Base-by-base conservation (phyloP, 257 asterid genomes). In the Euphrasia confusa region DNA sequence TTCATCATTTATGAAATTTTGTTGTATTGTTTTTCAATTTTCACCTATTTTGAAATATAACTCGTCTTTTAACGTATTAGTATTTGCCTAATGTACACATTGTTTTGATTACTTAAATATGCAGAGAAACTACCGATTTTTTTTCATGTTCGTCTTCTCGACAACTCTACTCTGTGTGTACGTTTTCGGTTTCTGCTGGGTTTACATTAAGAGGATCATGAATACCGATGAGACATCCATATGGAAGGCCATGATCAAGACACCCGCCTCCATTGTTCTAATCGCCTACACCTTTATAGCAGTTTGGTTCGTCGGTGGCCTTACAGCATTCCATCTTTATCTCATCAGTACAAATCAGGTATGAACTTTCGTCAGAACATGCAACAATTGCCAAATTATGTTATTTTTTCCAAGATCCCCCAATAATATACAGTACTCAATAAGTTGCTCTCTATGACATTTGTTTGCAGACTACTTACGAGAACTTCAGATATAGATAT, bases 91-190 rank as follows among this genome's bases (percentile, higher is more conserved):
- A 5, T 65, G 63, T 59, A 45, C 10, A 8, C 24, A 11, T 58
- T 66, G 37, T 33, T 60, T 7, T 26, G 48, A 9, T 44, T n/a
- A 53, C 30, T 18, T 53, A 53, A 13, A 49, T 53, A 53, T 77
- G 89, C 97, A 92, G 99, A 77, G 99, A 75, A 92, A 92, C 81
- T 92, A 92, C 79, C 84, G 99, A 73, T 92, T 89, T 81, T 92
- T 92, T 90, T 92, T 92, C 89, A 89, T 89, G 99, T 89, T 92
- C 68, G 97, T 92, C 77, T 92, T 83, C 87, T 81, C 99, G n/a
- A 89, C 99, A 4, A 89, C 99, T 67, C 86, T 92, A 66, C 99
- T 92, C 3, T 92, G 99, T 67, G 61, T 89, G 69, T 92, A 84
- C 56, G 94, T 92, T n/a, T 87, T 86, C 37, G 80, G 91, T 70